These are phyloP conservation scores for Alternaria arborescens DNA, from an alignment of 2,329 filamentous ascomycete genomes.

Conservation along the genomic window DNA sequence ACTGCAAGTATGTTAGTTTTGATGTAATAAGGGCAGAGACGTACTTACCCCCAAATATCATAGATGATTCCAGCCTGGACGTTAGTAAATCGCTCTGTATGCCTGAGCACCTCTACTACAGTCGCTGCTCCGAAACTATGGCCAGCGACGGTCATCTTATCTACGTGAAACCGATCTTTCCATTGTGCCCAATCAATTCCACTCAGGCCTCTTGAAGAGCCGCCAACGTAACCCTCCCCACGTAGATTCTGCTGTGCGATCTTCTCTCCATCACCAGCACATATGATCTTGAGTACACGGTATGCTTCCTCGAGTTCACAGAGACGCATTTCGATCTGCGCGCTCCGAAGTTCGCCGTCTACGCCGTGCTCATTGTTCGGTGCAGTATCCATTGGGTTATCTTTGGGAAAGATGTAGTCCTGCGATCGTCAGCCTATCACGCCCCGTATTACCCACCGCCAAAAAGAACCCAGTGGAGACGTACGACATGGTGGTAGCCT, in stretches of 20 bases:
- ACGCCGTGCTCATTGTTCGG: conserved; percentile 68
- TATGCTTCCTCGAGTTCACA: conserved; percentile 72
- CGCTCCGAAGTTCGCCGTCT: conserved; percentile 66
- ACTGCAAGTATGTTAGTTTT: conserved; percentile 45
- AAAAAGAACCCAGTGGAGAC: conserved; percentile 6
- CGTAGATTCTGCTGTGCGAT: conserved; percentile 64
- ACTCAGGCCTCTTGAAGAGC: conserved; percentile 66
- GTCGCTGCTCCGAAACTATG: conserved; percentile 75
- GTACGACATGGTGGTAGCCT: conserved; percentile 59
- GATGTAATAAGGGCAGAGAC: not conserved
- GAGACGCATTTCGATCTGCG: conserved; percentile 69
- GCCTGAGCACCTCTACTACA: conserved; percentile 66
- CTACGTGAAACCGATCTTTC: conserved; percentile 64
- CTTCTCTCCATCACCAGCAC: conserved; percentile 61
- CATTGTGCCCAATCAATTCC: conserved; percentile 66
- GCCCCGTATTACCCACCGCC: not conserved
- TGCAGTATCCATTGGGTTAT: conserved; percentile 56
- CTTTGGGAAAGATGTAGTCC: conserved; percentile 70
- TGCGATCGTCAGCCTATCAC: conserved; percentile 20
- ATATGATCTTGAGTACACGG: conserved; percentile 63
- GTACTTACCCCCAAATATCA: conserved; percentile 66
- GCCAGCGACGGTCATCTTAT: conserved; percentile 68
- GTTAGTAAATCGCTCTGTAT: conserved; percentile 63
- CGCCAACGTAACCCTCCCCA: conserved; percentile 65
- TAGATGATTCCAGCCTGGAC: conserved; percentile 71